These are phyloP conservation scores for Sugiyamaella boreocaroliniensis DNA, from an alignment of 805 yeast genomes.

Conservation along the genomic window DNA sequence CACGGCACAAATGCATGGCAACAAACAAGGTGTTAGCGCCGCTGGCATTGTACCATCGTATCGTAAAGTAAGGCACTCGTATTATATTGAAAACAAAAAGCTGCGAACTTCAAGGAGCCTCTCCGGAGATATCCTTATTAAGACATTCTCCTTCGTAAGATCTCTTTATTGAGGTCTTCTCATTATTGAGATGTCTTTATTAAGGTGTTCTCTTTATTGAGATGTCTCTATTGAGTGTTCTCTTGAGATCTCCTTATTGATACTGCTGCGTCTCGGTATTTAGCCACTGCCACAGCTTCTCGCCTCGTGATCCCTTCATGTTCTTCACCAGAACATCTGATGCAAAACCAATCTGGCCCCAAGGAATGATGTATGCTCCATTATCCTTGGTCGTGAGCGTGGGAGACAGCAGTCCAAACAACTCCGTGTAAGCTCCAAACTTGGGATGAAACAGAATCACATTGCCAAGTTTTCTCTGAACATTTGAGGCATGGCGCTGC, in stretches of 20 bases:
- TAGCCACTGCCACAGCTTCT: conserved; percentile 32
- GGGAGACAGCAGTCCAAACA: conserved; percentile 38
- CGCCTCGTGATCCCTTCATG: conserved; percentile 30
- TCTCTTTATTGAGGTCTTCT: too few species aligned
- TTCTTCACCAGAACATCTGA: conserved; percentile 35
- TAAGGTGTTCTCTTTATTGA: too few species aligned
- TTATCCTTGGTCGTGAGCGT: conserved; percentile 29
- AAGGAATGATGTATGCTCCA: conserved; percentile 38
- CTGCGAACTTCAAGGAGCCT: too few species aligned
- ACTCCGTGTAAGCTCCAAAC: conserved; percentile 40
- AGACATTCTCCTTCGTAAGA: too few species aligned
- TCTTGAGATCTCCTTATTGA: background rate
- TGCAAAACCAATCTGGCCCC: conserved; percentile 36
- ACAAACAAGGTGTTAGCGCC: too few species aligned
- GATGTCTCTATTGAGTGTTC: too few species aligned
- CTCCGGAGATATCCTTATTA: too few species aligned
- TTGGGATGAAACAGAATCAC: conserved; percentile 8
- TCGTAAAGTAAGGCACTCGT: too few species aligned
- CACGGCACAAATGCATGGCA: too few species aligned
- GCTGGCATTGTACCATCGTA: too few species aligned
- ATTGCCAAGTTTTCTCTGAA: background rate
- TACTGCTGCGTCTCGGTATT: conserved; percentile 22
- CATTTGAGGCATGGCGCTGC: conserved; percentile 21
- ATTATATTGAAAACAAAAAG: too few species aligned
- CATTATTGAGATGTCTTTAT: too few species aligned